Evolutionary conservation across 495 filamentous ascomycete species (phyloP).

Genomic region (Hyaloscypha variabilis): DNA sequence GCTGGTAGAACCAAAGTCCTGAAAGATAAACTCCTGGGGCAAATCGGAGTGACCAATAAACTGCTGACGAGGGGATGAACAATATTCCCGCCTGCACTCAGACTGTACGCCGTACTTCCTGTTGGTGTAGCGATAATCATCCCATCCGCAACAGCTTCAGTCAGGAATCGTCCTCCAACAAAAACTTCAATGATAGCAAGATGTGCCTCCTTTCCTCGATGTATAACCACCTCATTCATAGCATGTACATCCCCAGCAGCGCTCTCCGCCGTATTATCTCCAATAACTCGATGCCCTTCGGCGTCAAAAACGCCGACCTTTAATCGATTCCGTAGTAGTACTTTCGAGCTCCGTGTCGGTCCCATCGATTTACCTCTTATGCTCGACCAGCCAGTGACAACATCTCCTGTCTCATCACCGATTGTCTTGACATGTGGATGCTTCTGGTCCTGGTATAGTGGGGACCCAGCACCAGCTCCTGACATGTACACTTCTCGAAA

Average conservation of each 20-base stretch:
- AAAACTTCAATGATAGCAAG: slow-evolving; percentile 88
- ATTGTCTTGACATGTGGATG: slow-evolving; percentile 46
- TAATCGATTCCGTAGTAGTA: slow-evolving; percentile 83
- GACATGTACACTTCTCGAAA: slow-evolving; percentile 95
- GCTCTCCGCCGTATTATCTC: slow-evolving; percentile 29
- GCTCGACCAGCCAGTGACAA: slow-evolving; percentile 65
- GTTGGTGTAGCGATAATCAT: slow-evolving; percentile 94
- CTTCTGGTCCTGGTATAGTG: slow-evolving; percentile 30
- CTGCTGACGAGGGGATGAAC: slow-evolving; percentile 90
- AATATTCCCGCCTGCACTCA: slow-evolving; percentile 92
- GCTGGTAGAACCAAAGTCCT: slow-evolving; percentile 86
- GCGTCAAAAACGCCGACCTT: slow-evolving; percentile 77
- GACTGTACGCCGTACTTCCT: slow-evolving; percentile 90
- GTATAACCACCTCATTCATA: slow-evolving; percentile 93
- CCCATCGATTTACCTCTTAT: slow-evolving; percentile 83
- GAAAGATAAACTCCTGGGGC: slow-evolving; percentile 88
- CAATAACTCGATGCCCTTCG: slow-evolving; percentile 52
- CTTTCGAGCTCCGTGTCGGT: slow-evolving; percentile 67
- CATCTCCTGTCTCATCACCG: slow-evolving; percentile 26
- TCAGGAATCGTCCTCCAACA: slow-evolving; percentile 82
- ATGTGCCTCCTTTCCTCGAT: slow-evolving; percentile 87
- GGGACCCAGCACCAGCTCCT: slow-evolving; percentile 54
- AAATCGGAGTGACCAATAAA: slow-evolving; percentile 90
- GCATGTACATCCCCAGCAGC: slow-evolving; percentile 67
- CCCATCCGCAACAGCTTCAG: slow-evolving; percentile 90